Base-by-base conservation (phyloP, 306 rosid genomes). In the Trifolium subterraneum region DNA sequence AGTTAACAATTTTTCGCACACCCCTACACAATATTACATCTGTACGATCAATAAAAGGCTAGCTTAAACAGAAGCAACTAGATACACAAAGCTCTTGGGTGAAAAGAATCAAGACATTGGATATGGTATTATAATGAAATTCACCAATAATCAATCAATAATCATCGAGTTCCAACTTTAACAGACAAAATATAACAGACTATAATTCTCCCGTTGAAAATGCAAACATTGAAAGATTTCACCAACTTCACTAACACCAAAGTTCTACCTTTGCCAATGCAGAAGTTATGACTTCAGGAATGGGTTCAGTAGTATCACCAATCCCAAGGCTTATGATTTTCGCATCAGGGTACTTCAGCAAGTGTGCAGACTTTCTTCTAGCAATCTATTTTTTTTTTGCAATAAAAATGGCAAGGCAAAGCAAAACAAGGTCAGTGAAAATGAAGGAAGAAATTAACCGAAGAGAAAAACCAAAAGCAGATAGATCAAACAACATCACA, bases 241-340 rank as follows among this genome's bases (percentile, higher is more conserved):
- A 41, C 10, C 36, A 54, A 74, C 69, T 72, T 61, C 79, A 39
- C 14, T 65, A 23, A 71, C 14, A 19, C 27, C 16, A 71, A 69
- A 58, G 44, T 54, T 60, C 5, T 78, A 92, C 99, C 88, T 87
- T 80, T 61, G 91, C 87, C 96, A 92, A 87, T 74, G 97, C 96
- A 80, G 93, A 86, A 63, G 96, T 81, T 79, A 94, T 92, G 81
- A 86, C 90, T 71, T 92, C 99, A 7, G 99, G 99, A 83, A 94
- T 94, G 56, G 99, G 97, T 83, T 94, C 99, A 19, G 99, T 94
- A n/a, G 96, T 92, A 80, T 92, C 99, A 72, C 99, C 99, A 74
- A 94, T 92, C 48, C 99, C 99, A 80, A 94, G 96, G 78, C 97
- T 90, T 75, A 94, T 94, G 76, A 94, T 91, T 81, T 92, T 83